Evolutionary conservation across 2,329 filamentous ascomycete genomes (phyloP).

Genomic region (Diaporthe sp.): DNA sequence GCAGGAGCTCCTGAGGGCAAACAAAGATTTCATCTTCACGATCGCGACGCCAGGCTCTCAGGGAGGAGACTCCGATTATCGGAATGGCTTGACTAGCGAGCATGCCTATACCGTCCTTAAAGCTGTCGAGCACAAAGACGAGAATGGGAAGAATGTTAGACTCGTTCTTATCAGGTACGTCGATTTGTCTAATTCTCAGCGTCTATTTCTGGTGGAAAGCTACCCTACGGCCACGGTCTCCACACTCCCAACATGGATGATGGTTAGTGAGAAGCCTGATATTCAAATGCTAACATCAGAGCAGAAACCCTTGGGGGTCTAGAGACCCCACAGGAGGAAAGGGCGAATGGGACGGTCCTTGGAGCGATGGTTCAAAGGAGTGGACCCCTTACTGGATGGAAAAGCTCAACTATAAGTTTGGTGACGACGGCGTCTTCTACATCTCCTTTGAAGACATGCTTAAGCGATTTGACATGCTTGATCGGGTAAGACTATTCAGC

Average conservation of each 20-base stretch:
- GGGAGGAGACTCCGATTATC: background rate
- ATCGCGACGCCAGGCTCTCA: slow-evolving; percentile 43
- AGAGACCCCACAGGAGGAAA: slow-evolving; percentile 52
- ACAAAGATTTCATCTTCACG: slow-evolving; percentile 74
- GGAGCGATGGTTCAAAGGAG: slow-evolving; percentile 79
- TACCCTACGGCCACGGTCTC: too few relatives aligned
- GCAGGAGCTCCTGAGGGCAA: slow-evolving; percentile 75
- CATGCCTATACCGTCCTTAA: slow-evolving; percentile 67
- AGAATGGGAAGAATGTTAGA: slow-evolving; percentile 54
- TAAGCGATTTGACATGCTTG: slow-evolving; percentile 57
- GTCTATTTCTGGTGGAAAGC: too few relatives aligned
- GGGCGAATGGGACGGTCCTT: slow-evolving; percentile 78
- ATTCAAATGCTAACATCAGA: background rate
- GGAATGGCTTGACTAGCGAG: slow-evolving; percentile 45
- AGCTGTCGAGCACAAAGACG: slow-evolving; percentile 57
- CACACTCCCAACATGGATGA: too few relatives aligned
- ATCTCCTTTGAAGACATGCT: slow-evolving; percentile 60
- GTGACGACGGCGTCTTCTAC: slow-evolving; percentile 74
- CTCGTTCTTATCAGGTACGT: slow-evolving; percentile 60
- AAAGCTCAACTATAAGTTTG: slow-evolving; percentile 74
- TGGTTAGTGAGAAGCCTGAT: background rate
- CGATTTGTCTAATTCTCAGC: too few relatives aligned
- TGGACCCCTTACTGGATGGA: slow-evolving; percentile 82
- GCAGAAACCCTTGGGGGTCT: slow-evolving; percentile 79
- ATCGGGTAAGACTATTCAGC: slow-evolving; percentile 61